A percentile compares a stretch with the other conserved stretches of the same genome.
Conservation (phyloP, 129 eudicot species). For the Pulicaria dysenterica region DNA sequence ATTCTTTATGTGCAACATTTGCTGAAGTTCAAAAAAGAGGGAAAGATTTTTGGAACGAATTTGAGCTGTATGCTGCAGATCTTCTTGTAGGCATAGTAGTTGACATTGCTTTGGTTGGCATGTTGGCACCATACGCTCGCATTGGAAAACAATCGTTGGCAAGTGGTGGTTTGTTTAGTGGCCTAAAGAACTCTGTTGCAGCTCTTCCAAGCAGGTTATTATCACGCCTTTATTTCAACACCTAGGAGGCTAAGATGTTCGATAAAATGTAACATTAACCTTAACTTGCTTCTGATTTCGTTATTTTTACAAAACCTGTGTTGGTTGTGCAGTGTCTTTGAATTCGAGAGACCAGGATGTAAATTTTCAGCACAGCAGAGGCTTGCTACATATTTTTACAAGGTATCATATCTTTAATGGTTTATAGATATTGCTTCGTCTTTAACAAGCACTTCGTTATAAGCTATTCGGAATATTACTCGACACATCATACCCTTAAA, state of each 20-base stretch:
- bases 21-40: constrained; percentile 95
- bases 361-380: constrained; percentile 82
- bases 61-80: constrained; percentile 92
- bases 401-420: constrained; percentile 48
- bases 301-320: neutral
- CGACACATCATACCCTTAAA: constrained; percentile 7
- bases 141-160: constrained; percentile 73
- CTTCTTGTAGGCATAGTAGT: constrained; percentile 92
- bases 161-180: constrained; percentile 61
- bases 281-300: neutral
- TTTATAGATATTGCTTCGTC: neutral
- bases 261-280: neutral
- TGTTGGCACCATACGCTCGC: constrained; percentile 94
- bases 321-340: constrained; percentile 70
- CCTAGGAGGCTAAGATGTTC: neutral
- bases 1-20: constrained; percentile 95
- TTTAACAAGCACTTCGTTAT: constrained; percentile 1
- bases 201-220: constrained; percentile 93
- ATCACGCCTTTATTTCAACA: neutral
- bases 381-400: constrained; percentile 81
- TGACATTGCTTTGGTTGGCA: constrained; percentile 88
- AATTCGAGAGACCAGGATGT: constrained; percentile 91
- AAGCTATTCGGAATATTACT: neutral
- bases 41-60: constrained; percentile 94
- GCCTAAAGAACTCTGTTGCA: constrained; percentile 53